These are phyloP conservation scores for Sporisorium iseilematis-ciliati DNA, from an alignment of 1,284 basidiomycete species.

Conservation along the genomic window DNA sequence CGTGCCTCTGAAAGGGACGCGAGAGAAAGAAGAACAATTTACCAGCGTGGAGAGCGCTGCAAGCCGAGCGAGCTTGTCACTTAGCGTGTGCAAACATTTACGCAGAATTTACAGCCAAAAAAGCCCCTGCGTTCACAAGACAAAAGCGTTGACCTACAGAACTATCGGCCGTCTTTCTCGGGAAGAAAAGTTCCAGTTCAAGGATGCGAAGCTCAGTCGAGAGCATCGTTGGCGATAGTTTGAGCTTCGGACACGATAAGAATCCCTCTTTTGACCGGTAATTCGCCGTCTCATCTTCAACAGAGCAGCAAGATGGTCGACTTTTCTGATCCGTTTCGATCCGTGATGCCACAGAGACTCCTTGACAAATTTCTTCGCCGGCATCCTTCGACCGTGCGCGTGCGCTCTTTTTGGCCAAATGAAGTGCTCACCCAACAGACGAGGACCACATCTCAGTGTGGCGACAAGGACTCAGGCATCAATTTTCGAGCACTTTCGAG, in stretches of 20 bases:
- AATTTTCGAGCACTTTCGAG: neutral
- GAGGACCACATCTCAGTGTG: neutral
- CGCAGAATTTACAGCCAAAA: no score
- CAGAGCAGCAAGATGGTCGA: neutral
- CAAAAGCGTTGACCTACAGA: no score
- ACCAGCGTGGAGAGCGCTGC: no score
- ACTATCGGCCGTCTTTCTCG: neutral
- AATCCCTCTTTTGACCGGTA: neutral
- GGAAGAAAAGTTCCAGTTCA: neutral
- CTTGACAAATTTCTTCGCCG: neutral
- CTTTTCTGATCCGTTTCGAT: neutral
- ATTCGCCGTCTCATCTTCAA: neutral
- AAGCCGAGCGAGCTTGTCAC: no score
- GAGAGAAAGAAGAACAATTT: no score
- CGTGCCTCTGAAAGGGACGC: no score
- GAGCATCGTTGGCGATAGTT: neutral
- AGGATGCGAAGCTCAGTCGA: neutral
- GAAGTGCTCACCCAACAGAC: neutral
- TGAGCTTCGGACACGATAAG: neutral
- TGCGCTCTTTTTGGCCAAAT: neutral
- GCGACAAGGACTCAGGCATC: neutral
- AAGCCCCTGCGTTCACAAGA: no score
- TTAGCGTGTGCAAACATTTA: no score
- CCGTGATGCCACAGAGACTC: neutral
- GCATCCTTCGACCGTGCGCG: neutral